Percentiles rank a stretch among this genome's conserved stretches.
These are phyloP conservation scores for Suillus variegatus DNA, from an alignment of 768 basidiomycete genomes.

Conservation along the genomic window DNA sequence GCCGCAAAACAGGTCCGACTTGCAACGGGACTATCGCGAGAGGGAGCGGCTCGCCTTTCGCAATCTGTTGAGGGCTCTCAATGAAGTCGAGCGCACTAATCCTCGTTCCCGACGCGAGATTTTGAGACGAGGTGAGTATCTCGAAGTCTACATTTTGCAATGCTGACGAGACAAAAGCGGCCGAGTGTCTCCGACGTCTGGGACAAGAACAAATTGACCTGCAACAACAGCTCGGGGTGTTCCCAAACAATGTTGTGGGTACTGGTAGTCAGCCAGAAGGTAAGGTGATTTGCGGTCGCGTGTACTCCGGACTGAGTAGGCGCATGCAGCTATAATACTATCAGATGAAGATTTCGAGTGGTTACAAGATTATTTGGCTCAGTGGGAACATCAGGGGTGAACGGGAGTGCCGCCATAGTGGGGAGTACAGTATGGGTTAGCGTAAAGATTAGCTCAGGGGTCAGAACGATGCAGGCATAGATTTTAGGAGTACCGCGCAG, in stretches of 20 bases:
- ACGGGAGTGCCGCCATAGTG: background rate
- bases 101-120: background rate
- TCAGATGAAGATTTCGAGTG: background rate
- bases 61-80: background rate
- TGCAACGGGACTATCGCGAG: background rate
- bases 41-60: background rate
- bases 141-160: background rate
- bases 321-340: background rate
- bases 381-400: too few species aligned
- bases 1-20: background rate
- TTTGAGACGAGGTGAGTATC: background rate
- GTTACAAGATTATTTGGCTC: background rate
- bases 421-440: too few species aligned
- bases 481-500: too few species aligned
- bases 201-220: background rate
- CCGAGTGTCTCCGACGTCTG: background rate
- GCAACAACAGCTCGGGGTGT: background rate
- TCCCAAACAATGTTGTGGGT: background rate
- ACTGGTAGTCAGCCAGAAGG: background rate
- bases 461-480: too few species aligned
- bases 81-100: background rate
- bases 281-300: background rate
- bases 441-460: too few species aligned
- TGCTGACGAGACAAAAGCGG: background rate
- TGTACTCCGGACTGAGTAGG: background rate